A percentile compares a stretch with the other conserved stretches of the same genome.
phyloP scores from a whole-genome alignment of 2,329 filamentous ascomycete species.

The Curvularia sp. region DNA sequence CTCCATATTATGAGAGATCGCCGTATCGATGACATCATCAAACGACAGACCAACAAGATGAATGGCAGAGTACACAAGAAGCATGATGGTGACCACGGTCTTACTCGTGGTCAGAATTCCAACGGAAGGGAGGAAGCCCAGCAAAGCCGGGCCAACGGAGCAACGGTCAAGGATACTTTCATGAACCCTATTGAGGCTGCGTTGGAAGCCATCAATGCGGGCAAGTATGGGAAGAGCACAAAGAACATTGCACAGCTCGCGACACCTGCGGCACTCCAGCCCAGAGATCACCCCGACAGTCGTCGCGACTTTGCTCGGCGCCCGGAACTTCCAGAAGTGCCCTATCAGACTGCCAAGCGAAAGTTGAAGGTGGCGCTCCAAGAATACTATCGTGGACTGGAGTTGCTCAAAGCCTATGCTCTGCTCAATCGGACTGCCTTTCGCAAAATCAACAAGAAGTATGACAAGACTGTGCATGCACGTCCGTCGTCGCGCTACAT shows the following conservation, averaged over 20 bases:
- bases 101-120: conserved; percentile 28
- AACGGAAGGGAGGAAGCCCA: conserved; percentile 34
- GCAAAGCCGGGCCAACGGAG: conserved; percentile 23
- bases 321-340: conserved; percentile 62
- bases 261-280: conserved; percentile 53
- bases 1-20: conserved; percentile 92
- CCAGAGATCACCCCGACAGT: conserved; percentile 38
- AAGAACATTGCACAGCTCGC: conserved; percentile 52
- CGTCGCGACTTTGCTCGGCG: conserved; percentile 55
- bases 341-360: conserved; percentile 86
- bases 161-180: conserved; percentile 30
- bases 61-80: conserved; percentile 37
- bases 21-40: conserved; percentile 73
- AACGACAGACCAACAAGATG: conserved; percentile 52
- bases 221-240: conserved; percentile 63
- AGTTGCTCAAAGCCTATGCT: conserved; percentile 90
- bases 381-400: conserved; percentile 90
- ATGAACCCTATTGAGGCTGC: conserved; percentile 54
- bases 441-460: conserved; percentile 98
- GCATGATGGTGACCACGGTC: conserved; percentile 20
- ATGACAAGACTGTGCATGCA: conserved; percentile 87
- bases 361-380: conserved; percentile 91
- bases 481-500: conserved; percentile 81
- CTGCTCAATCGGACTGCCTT: conserved; percentile 91
- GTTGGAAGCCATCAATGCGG: conserved; percentile 50